These are phyloP conservation scores for Linnemannia schmuckeri DNA, from an alignment of 192 early-diverging fungal species.

Conservation along the genomic window DNA sequence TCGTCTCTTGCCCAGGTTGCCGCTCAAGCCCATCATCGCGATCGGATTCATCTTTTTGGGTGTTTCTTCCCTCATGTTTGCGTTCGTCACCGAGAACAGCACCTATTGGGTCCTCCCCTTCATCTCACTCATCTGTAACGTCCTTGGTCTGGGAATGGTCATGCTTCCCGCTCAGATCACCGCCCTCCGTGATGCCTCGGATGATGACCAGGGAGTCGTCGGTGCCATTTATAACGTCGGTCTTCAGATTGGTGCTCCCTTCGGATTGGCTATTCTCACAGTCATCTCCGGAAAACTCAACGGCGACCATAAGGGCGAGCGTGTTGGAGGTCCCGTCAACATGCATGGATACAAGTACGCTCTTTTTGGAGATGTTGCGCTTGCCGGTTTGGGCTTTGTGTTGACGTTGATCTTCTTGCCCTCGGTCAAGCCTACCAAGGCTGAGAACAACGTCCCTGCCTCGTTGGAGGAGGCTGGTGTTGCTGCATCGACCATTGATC, in stretches of 20 bases:
- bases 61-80: slow-evolving; percentile 31
- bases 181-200: slow-evolving; percentile 39
- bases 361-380: slow-evolving; percentile 22
- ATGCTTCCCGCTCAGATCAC: slow-evolving; percentile 55
- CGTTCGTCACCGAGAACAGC: slow-evolving; percentile 36
- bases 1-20: slow-evolving; percentile 44
- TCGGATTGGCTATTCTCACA: slow-evolving; percentile 56
- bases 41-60: slow-evolving; percentile 30
- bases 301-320: slow-evolving; percentile 4
- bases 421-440: slow-evolving; percentile 24
- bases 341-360: slow-evolving; percentile 52
- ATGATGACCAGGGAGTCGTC: slow-evolving; percentile 54
- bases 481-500: neutral
- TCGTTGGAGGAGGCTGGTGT: slow-evolving; percentile 42
- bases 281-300: slow-evolving; percentile 56
- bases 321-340: slow-evolving; percentile 10
- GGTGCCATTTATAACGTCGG: slow-evolving; percentile 58
- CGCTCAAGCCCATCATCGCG: slow-evolving; percentile 40
- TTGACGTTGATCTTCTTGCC: slow-evolving; percentile 44
- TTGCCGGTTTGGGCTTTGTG: slow-evolving; percentile 28
- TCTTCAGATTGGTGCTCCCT: slow-evolving; percentile 54
- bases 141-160: slow-evolving; percentile 45
- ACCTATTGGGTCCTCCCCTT: slow-evolving; percentile 47
- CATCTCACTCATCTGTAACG: slow-evolving; percentile 33
- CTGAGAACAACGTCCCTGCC: neutral